Conservation (phyloP, 2,329 filamentous ascomycete species). For the Coniochaeta prunicola region DNA sequence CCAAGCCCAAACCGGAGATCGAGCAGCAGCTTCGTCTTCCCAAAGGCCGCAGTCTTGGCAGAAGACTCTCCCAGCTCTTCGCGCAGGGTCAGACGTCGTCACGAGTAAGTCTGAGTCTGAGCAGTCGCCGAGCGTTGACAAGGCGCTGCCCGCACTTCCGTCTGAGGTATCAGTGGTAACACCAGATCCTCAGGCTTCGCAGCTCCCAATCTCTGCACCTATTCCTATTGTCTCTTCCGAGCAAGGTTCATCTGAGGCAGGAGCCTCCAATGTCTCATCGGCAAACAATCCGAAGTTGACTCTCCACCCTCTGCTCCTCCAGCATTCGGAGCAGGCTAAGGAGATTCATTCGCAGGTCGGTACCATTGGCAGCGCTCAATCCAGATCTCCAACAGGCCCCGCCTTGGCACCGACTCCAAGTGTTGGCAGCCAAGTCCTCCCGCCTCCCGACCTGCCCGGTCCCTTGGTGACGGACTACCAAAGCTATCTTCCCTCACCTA, state of each 20-base stretch:
- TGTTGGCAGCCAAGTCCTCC: neutral
- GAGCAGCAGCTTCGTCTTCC: neutral
- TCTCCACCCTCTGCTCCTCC: neutral
- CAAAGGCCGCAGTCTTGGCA: neutral
- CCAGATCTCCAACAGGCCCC: neutral
- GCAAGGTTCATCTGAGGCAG: neutral
- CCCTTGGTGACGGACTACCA: neutral
- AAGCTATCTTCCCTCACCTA: neutral
- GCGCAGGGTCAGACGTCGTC: neutral
- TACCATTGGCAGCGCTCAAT: neutral
- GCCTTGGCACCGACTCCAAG: neutral
- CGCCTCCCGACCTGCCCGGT: neutral
- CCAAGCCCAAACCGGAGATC: neutral
- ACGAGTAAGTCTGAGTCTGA: conserved; percentile 3
- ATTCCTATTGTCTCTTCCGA: neutral
- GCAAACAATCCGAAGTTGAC: neutral
- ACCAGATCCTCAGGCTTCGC: conserved; percentile 3
- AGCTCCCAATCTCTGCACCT: neutral
- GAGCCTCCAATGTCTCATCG: neutral
- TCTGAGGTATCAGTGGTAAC: conserved; percentile 1
- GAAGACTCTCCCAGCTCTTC: neutral
- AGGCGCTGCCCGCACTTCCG: neutral
- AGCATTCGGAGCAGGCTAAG: neutral
- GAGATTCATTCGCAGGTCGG: neutral
- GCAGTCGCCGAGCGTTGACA: neutral